Conservation (phyloP, 78 protist species). For the Planoprotostelium fungivorum region DNA sequence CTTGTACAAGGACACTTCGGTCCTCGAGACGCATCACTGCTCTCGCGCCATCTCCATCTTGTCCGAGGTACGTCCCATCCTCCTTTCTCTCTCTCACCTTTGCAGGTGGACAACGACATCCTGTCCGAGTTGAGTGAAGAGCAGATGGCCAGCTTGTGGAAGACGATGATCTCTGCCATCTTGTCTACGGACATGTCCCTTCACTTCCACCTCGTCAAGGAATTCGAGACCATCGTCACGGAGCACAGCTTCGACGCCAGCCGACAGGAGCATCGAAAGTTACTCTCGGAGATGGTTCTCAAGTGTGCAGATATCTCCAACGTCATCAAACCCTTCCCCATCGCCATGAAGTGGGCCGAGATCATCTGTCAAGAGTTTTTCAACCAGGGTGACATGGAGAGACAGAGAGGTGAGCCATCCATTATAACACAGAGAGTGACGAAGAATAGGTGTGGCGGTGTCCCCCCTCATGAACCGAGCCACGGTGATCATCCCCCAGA, state of each 20-base stretch:
- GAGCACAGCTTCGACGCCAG: background rate
- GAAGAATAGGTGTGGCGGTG: background rate
- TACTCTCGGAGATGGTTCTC: background rate
- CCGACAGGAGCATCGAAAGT: background rate
- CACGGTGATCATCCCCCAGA: slow-evolving; percentile 4
- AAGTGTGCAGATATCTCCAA: slow-evolving; percentile 18
- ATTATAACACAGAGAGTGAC: background rate
- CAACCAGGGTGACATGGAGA: slow-evolving; percentile 6
- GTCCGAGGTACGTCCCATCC: background rate
- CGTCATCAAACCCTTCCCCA: slow-evolving; percentile 13
- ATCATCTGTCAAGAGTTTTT: slow-evolving; percentile 8
- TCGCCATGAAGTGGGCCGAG: slow-evolving; percentile 8
- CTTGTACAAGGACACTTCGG: slow-evolving; percentile 30
- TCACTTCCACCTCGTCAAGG: slow-evolving; percentile 4
- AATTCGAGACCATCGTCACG: background rate
- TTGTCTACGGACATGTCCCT: slow-evolving; percentile 22
- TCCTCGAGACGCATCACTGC: slow-evolving; percentile 29
- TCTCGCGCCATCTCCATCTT: slow-evolving; percentile 15
- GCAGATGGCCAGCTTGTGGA: background rate
- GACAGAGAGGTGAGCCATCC: background rate
- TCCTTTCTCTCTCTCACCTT: background rate
- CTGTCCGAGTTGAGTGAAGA: background rate
- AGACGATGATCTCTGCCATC: slow-evolving; percentile 6
- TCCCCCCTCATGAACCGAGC: slow-evolving; percentile 7
- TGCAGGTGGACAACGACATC: background rate